phyloP scores from a whole-genome alignment of 2,329 filamentous ascomycete species.

The Apiospora kogelbergensis region DNA sequence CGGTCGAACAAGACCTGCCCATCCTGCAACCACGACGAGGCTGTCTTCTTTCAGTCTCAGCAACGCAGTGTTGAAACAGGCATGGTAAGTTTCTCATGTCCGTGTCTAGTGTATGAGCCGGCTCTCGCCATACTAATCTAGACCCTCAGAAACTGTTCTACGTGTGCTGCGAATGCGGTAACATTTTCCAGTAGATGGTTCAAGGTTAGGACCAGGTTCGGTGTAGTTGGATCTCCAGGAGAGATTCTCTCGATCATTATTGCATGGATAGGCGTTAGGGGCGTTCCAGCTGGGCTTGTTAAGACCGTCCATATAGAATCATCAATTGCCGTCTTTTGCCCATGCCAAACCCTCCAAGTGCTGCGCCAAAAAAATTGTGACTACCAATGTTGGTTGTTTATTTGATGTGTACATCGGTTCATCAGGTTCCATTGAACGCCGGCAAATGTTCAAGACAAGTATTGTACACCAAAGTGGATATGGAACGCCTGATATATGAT shows the following conservation, averaged over 20 bases:
- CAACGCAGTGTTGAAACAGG: conserved; percentile 95
- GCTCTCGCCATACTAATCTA: neutral
- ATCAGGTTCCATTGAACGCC: conserved; percentile 3
- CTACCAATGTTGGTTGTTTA: neutral
- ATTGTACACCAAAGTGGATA: conserved; percentile 1
- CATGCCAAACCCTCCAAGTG: neutral
- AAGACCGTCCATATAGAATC: neutral
- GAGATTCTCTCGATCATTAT: neutral
- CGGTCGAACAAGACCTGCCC: conserved; percentile 85
- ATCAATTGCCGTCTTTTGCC: neutral
- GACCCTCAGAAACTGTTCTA: conserved; percentile 77
- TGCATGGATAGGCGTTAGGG: conserved; percentile 8
- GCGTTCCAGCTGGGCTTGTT: neutral
- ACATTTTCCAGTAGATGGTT: conserved; percentile 68
- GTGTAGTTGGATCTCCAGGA: neutral
- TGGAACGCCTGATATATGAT: neutral
- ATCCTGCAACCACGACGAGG: conserved; percentile 80
- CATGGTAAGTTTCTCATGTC: conserved; percentile 68
- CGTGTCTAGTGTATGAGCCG: neutral
- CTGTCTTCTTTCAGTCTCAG: conserved; percentile 98
- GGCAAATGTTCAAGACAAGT: neutral
- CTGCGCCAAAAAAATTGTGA: neutral
- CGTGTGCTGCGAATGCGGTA: conserved; percentile 90
- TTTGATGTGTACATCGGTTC: neutral
- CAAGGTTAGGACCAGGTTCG: neutral